Percentiles rank a stretch among this genome's conserved stretches.
Evolutionary conservation across 805 yeast species (phyloP).

Genomic region (Kodamaea restingae): DNA sequence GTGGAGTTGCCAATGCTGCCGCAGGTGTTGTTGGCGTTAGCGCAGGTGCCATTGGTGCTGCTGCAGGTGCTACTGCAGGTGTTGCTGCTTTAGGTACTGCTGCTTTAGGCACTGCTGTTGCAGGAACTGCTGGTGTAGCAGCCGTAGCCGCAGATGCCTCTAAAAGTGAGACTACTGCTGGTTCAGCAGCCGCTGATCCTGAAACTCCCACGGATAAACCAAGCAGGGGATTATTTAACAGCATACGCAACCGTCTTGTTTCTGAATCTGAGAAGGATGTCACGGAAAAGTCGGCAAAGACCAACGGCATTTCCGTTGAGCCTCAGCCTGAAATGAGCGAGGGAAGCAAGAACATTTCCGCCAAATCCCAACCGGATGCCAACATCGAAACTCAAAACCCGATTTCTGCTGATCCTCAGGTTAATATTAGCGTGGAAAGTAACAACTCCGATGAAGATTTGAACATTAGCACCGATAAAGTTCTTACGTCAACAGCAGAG

Average conservation of each 20-base stretch:
- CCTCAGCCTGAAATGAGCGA: constrained; percentile 2
- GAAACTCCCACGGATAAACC: not conserved
- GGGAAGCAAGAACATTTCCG: constrained; percentile 7
- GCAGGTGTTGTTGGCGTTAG: not conserved
- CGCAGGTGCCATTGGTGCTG: constrained; percentile 10
- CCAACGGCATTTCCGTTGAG: too few species aligned
- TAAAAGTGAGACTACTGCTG: too few species aligned
- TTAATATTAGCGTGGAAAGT: constrained; percentile 4
- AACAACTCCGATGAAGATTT: constrained; percentile 13
- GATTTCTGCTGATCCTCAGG: too few species aligned
- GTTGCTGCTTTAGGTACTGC: constrained; percentile 7
- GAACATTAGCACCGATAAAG: constrained; percentile 19
- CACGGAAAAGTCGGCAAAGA: not conserved
- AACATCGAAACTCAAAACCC: too few species aligned
- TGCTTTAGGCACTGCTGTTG: constrained; percentile 5
- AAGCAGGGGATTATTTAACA: constrained; percentile 32
- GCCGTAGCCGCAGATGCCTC: too few species aligned
- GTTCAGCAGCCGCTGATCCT: too few species aligned
- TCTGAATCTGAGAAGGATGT: constrained; percentile 1
- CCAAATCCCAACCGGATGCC: too few species aligned
- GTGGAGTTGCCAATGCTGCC: constrained; percentile 4
- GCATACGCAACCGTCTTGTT: constrained; percentile 29
- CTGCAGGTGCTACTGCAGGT: not conserved
- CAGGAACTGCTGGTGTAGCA: constrained; percentile 11
- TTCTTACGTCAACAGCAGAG: constrained; percentile 25